These are phyloP conservation scores for Erigeron canadensis DNA, from an alignment of 129 eudicot species.

Conservation along the genomic window DNA sequence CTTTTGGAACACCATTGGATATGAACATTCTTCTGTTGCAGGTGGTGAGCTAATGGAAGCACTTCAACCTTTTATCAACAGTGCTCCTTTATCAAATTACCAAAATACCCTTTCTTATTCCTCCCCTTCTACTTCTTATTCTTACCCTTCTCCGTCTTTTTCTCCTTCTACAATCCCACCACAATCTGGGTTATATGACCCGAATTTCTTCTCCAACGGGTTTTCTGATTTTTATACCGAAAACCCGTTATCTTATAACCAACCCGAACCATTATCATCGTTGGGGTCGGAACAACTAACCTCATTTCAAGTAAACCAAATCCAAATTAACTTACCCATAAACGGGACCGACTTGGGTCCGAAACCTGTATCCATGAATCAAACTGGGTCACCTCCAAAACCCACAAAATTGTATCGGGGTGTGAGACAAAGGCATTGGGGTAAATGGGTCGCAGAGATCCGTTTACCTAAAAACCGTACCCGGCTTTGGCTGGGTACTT, in stretches of 20 bases:
- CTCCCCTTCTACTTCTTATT: constrained; percentile 19
- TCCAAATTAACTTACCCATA: constrained; percentile 32
- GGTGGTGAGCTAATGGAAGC: constrained; percentile 85
- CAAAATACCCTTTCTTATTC: constrained; percentile 18
- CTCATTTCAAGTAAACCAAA: constrained; percentile 43
- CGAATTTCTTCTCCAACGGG: constrained; percentile 15
- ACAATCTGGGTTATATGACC: constrained; percentile 17
- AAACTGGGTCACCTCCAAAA: constrained; percentile 59
- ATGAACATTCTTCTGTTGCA: constrained; percentile 24
- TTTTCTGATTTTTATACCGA: constrained; percentile 4
- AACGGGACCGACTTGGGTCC: constrained; percentile 18
- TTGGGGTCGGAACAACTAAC: constrained; percentile 33
- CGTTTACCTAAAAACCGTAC: constrained; percentile 80
- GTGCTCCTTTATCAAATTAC: constrained; percentile 37
- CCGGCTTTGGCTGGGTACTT: constrained; percentile 83
- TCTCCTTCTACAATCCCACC: not conserved
- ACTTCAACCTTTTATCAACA: constrained; percentile 76
- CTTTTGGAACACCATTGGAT: constrained; percentile 38
- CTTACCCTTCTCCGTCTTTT: constrained; percentile 24
- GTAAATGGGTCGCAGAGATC: constrained; percentile 91
- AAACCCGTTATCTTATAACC: constrained; percentile 23
- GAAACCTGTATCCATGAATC: constrained; percentile 56
- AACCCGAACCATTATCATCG: not conserved
- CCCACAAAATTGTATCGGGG: constrained; percentile 78
- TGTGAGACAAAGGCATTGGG: constrained; percentile 86